Percentiles rank a stretch among this genome's conserved stretches.
Conservation (phyloP, 306 rosid genomes). For the Glycine tomentella region DNA sequence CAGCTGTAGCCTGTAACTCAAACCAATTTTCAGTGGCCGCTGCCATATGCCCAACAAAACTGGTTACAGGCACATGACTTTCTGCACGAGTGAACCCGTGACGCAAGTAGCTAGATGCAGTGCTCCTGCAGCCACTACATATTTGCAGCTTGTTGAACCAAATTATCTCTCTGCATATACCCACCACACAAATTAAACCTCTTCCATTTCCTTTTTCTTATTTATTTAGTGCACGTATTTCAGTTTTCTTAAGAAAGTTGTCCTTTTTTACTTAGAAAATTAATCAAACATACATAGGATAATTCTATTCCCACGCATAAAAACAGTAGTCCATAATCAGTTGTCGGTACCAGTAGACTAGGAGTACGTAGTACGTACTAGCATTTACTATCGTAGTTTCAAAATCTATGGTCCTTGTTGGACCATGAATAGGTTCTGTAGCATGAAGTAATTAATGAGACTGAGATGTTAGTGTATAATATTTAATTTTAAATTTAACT, state of each 20-base stretch:
- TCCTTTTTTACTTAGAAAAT: not conserved
- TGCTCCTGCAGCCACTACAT: conserved; percentile 1
- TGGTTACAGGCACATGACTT: conserved; percentile 44
- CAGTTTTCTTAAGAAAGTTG: not conserved
- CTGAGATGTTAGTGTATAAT: too few species aligned
- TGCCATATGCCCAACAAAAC: conserved; percentile 30
- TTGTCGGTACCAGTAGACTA: not conserved
- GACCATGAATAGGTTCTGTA: not conserved
- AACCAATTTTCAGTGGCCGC: conserved; percentile 33
- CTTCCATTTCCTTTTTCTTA: not conserved
- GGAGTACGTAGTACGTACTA: not conserved
- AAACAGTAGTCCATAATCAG: not conserved
- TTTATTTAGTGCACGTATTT: not conserved
- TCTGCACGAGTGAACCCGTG: conserved; percentile 45
- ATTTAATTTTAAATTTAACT: too few species aligned
- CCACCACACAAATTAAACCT: not conserved
- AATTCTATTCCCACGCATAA: not conserved
- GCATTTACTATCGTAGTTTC: conserved; percentile 6
- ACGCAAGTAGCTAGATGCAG: conserved; percentile 20
- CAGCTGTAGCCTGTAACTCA: not conserved
- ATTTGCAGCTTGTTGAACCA: not conserved
- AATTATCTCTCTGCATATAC: not conserved
- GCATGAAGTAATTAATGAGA: conserved; percentile 3
- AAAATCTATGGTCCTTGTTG: conserved; percentile 1
- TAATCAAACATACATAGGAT: not conserved